Evolutionary conservation across 352 stramenopile species (phyloP).

Genomic region (Pythium grandisporangium): DNA sequence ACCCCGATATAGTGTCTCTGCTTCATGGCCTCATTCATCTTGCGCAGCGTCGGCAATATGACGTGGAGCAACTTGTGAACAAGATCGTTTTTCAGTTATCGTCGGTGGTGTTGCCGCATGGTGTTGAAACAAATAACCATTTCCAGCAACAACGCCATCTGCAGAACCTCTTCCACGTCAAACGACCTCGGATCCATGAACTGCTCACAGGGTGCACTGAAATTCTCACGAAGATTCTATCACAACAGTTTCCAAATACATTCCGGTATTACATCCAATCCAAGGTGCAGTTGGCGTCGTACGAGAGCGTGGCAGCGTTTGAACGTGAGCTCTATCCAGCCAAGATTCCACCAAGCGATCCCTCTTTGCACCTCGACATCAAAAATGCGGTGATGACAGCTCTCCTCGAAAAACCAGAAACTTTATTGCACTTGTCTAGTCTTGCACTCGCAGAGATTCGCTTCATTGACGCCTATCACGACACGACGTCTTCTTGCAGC

Average conservation of each 20-base stretch:
- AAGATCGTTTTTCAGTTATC: constrained; percentile 44
- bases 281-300: constrained; percentile 58
- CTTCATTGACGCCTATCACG: constrained; percentile 52
- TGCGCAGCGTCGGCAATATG: constrained; percentile 30
- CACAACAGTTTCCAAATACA: constrained; percentile 66
- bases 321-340: constrained; percentile 57
- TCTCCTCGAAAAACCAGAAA: constrained; percentile 35
- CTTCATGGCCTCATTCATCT: constrained; percentile 60
- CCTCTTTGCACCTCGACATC: constrained; percentile 40
- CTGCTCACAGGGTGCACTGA: constrained; percentile 56
- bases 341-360: constrained; percentile 37
- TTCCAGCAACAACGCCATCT: too few species aligned
- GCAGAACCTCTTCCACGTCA: constrained; percentile 28
- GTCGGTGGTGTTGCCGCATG: not conserved
- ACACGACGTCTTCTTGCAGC: too few species aligned
- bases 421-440: constrained; percentile 38
- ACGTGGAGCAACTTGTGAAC: constrained; percentile 34
- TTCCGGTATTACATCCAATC: constrained; percentile 69
- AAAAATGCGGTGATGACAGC: constrained; percentile 37
- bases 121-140: too few species aligned
- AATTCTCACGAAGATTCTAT: constrained; percentile 54
- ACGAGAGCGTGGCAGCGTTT: constrained; percentile 62
- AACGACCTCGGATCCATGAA: constrained; percentile 28
- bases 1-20: constrained; percentile 45
- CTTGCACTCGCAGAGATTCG: constrained; percentile 51